phyloP scores from a whole-genome alignment of 2,329 filamentous ascomycete genomes.

The Scorias spongiosa region DNA sequence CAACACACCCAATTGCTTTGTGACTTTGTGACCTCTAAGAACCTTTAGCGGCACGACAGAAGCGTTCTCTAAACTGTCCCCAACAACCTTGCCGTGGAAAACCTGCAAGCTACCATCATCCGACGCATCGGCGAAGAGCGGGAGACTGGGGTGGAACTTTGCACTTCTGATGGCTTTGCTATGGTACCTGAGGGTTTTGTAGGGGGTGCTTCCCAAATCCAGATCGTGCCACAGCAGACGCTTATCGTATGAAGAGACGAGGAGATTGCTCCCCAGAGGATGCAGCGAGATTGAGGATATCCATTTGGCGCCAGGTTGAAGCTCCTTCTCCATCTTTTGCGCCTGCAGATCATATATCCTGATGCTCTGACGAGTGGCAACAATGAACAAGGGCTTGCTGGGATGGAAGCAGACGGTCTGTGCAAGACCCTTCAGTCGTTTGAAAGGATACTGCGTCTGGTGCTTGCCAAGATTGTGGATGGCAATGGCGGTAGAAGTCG shows the following conservation, averaged over 20 bases:
- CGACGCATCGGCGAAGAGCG: slow-evolving; percentile 85
- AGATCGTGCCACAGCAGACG: slow-evolving; percentile 93
- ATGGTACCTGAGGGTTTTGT: slow-evolving; percentile 95
- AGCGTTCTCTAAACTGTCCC: slow-evolving; percentile 88
- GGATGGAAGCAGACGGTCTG: slow-evolving; percentile 94
- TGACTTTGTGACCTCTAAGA: slow-evolving; percentile 75
- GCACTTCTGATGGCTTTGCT: slow-evolving; percentile 79
- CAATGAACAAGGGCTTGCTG: slow-evolving; percentile 81
- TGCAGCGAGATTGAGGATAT: slow-evolving; percentile 92
- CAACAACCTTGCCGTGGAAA: slow-evolving; percentile 92
- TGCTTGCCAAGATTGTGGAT: slow-evolving; percentile 95
- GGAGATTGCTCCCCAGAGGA: slow-evolving; percentile 80
- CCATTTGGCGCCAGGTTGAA: slow-evolving; percentile 87
- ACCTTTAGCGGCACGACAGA: slow-evolving; percentile 95
- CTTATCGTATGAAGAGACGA: slow-evolving; percentile 89
- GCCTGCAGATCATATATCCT: slow-evolving; percentile 86
- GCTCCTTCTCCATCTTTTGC: slow-evolving; percentile 80
- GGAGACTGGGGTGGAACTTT: slow-evolving; percentile 62
- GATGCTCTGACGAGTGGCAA: slow-evolving; percentile 86
- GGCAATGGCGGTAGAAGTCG: slow-evolving; percentile 54
- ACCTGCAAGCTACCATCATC: slow-evolving; percentile 92
- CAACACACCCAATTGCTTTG: slow-evolving; percentile 74
- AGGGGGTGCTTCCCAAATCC: slow-evolving; percentile 76
- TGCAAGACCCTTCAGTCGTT: slow-evolving; percentile 56
- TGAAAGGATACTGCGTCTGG: slow-evolving; percentile 87